Base-by-base conservation (phyloP, 1,284 basidiomycete species). In the Cystobasidiaceae sp. region DNA sequence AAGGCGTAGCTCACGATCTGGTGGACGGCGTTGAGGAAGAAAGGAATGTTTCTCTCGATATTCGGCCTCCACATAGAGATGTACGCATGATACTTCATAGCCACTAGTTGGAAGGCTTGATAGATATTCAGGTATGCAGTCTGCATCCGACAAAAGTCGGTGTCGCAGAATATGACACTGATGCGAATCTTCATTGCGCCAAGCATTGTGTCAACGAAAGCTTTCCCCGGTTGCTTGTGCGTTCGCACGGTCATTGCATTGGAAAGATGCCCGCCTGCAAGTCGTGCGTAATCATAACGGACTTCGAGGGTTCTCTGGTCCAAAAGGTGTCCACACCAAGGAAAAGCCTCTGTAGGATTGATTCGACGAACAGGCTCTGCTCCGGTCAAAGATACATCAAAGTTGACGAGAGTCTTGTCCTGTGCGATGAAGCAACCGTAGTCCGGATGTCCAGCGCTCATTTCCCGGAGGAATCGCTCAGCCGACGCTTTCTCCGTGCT, bases 361-460 rank as follows among this genome's bases (percentile, higher is more conserved):
- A 70, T 34, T 0, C 69, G 69, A n/a, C 64, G 64, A 0, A 72
- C 68, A 15, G 69, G 25, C n/a, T 68, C 67, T 49, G 45, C 68
- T 4, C 65, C 54, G 11, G 72, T 76, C 59, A 81, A 82, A 6
- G 67, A 23, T 30, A 85, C 80, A 70, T 89, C 85, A 76, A 93
- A 93, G 75, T 92, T 96, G 17, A 87, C 83, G 61, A 96, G 75
- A 0, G 90, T 96, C 79, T 99, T 99, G 48, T 90, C 88, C 46
- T 81, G 80, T 6, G 90, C 86, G 54, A 98, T 87, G 73, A 85
- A 88, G 70, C 93, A 97, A 0, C 96, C 94, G 73, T 97, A 97
- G 72, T 92, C 88, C 0, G 88, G 88, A 71, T 60, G 67, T 83
- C 89, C 93, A 73, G 81, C 72, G n/a, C 83, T 80, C 90, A 99